These are phyloP conservation scores for Kodamaea nitidulidarum DNA, from an alignment of 805 yeast species.

Conservation along the genomic window DNA sequence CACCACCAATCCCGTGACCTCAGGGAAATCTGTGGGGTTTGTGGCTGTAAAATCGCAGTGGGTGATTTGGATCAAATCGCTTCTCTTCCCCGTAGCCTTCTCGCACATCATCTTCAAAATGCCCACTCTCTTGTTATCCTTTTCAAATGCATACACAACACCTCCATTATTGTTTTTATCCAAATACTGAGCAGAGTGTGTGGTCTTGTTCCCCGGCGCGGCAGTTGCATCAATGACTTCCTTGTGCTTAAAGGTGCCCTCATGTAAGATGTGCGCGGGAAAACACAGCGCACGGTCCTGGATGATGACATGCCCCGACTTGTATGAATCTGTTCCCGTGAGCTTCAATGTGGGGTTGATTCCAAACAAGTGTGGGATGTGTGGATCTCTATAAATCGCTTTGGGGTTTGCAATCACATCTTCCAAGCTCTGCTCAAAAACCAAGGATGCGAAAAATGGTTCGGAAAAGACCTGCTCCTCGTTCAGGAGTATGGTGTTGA, in stretches of 20 bases:
- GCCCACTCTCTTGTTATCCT: conserved; percentile 69
- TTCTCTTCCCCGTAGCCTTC: conserved; percentile 46
- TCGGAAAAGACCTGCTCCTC: conserved; percentile 36
- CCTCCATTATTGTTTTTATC: conserved; percentile 15
- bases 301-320: conserved; percentile 74
- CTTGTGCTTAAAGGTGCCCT: conserved; percentile 50
- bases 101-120: conserved; percentile 72
- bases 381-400: conserved; percentile 65
- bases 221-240: conserved; percentile 88
- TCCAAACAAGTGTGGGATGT: conserved; percentile 75
- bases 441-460: conserved; percentile 38
- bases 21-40: conserved; percentile 53
- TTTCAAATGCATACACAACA: conserved; percentile 80
- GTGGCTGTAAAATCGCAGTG: conserved; percentile 64
- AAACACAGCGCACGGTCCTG: conserved; percentile 97
- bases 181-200: conserved; percentile 76
- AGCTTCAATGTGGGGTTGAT: conserved; percentile 72
- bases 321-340: conserved; percentile 64
- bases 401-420: conserved; percentile 45
- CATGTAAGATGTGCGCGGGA: conserved; percentile 77
- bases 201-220: conserved; percentile 98
- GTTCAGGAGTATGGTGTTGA: conserved; percentile 58
- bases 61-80: conserved; percentile 43
- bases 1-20: conserved; percentile 76
- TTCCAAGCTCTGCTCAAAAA: conserved; percentile 42